phyloP scores from a whole-genome alignment of 2,329 filamentous ascomycete genomes.

The Ophiostoma perfectum region DNA sequence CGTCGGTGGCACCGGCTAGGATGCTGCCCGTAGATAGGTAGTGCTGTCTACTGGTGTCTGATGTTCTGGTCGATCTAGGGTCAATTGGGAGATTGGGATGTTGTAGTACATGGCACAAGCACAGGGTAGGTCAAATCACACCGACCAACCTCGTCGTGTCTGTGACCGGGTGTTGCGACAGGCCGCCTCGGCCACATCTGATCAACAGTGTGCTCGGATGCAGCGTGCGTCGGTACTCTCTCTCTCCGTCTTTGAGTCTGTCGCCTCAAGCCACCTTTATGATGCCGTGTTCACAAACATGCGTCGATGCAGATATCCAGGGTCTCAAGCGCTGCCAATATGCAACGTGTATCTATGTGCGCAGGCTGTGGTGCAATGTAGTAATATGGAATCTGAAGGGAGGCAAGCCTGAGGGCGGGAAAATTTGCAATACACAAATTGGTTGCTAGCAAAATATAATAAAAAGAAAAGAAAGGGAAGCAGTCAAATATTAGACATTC shows the following conservation, averaged over 20 bases:
- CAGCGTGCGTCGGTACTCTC: not conserved
- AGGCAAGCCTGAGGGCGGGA: no score
- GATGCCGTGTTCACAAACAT: not conserved
- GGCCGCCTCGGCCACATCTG: no score
- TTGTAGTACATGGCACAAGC: not conserved
- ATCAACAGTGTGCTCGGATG: not conserved
- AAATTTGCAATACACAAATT: not conserved
- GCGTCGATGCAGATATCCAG: not conserved
- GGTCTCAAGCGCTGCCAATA: not conserved
- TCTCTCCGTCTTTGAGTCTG: not conserved
- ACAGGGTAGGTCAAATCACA: not conserved
- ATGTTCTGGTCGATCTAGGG: conserved; percentile 2
- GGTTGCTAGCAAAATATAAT: not conserved
- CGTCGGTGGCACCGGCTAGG: not conserved
- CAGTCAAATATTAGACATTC: not conserved
- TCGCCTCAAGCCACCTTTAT: not conserved
- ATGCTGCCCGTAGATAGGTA: not conserved
- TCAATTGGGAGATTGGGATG: not conserved
- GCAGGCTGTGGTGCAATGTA: not conserved
- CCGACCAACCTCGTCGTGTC: not conserved
- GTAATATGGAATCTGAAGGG: not conserved
- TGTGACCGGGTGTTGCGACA: no score
- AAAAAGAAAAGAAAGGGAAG: not conserved
- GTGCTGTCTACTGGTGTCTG: not conserved
- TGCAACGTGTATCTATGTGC: not conserved